Percentiles rank a stretch among this genome's conserved stretches.
These are phyloP conservation scores for Melaleuca quinquenervia DNA, from an alignment of 345 rosid genomes.

Conservation along the genomic window DNA sequence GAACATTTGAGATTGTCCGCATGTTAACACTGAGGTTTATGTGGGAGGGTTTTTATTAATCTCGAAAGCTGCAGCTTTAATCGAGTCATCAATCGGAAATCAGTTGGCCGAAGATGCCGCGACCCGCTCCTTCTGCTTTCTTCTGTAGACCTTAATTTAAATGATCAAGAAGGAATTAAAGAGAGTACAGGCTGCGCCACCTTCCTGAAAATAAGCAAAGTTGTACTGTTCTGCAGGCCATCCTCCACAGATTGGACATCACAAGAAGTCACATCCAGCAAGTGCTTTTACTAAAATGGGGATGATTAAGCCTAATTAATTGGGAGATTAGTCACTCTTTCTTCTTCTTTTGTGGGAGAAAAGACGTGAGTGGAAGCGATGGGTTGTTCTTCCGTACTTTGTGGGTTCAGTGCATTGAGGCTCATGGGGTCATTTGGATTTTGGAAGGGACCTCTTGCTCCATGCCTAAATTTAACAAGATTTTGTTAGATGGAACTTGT, in stretches of 20 bases:
- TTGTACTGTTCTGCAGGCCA: not conserved
- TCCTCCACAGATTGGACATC: not conserved
- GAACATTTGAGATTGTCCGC: not conserved
- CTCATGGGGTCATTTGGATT: not conserved
- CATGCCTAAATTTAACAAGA: not conserved
- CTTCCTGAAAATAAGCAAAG: not conserved
- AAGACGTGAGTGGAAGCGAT: not conserved
- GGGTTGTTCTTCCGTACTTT: not conserved
- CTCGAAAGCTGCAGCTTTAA: not conserved
- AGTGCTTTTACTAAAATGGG: not conserved
- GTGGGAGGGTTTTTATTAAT: not conserved
- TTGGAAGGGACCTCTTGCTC: not conserved
- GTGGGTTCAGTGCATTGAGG: not conserved
- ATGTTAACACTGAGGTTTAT: not conserved
- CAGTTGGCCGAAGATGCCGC: not conserved
- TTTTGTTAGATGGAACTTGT: not conserved
- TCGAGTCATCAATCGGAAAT: not conserved
- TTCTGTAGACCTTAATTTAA: not conserved
- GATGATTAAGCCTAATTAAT: too few species aligned
- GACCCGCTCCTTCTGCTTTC: not conserved
- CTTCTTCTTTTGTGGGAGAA: not conserved
- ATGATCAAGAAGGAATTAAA: not conserved
- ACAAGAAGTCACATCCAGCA: not conserved
- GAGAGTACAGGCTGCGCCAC: not conserved
- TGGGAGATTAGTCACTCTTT: not conserved